Conservation (phyloP, 192 early-diverging fungal species). For the Phlyctochytrium arcticum region DNA sequence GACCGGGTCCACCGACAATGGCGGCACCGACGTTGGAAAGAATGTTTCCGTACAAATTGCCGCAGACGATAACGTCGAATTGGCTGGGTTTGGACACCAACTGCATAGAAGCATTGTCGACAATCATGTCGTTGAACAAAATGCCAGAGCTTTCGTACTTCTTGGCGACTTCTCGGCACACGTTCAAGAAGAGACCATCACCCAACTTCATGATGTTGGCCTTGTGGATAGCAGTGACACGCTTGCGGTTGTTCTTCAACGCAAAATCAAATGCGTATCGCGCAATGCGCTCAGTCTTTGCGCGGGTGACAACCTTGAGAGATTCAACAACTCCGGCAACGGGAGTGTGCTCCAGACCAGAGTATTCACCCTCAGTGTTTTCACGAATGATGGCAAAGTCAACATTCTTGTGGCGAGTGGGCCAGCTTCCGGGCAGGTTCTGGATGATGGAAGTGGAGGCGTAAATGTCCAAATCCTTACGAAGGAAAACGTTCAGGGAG, state of each 20-base stretch:
- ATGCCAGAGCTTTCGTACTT: conserved; percentile 85
- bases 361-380: conserved; percentile 99
- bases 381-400: conserved; percentile 99
- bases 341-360: conserved; percentile 95
- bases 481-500: conserved; percentile 94
- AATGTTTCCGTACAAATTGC: conserved; percentile 99
- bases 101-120: conserved; percentile 99
- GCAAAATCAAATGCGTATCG: conserved; percentile 99
- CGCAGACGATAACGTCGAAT: conserved; percentile 99
- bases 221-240: conserved; percentile 98
- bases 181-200: conserved; percentile 96
- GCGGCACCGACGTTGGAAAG: conserved; percentile 97
- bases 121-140: conserved; percentile 98
- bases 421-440: conserved; percentile 76
- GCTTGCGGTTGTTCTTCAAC: conserved; percentile 94
- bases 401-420: conserved; percentile 87
- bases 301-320: conserved; percentile 93
- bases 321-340: conserved; percentile 98
- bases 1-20: conserved; percentile 91
- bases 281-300: conserved; percentile 98
- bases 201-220: conserved; percentile 99
- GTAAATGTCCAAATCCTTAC: conserved; percentile 98
- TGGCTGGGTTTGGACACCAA: conserved; percentile 95
- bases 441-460: conserved; percentile 89
- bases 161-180: conserved; percentile 93